These are phyloP conservation scores for Stenogyne calaminthoides DNA, from an alignment of 305 asterid species.

Conservation along the genomic window DNA sequence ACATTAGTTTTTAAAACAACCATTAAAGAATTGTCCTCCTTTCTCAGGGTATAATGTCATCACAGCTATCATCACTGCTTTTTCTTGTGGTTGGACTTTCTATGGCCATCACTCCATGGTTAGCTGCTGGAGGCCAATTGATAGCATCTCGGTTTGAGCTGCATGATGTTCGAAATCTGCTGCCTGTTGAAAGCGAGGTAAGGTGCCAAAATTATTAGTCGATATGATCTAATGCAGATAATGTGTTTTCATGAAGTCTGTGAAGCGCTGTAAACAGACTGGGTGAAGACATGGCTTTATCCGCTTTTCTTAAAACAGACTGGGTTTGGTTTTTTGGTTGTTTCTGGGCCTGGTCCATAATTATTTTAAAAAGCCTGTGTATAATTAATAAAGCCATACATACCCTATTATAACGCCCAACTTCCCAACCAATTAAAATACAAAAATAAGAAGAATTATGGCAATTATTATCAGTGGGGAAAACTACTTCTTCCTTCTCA, in stretches of 20 bases:
- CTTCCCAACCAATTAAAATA: neutral
- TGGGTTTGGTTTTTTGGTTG: neutral
- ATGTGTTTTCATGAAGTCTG: conserved; percentile 21
- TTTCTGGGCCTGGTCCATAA: too few species aligned
- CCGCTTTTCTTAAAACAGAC: neutral
- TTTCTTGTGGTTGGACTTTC: conserved; percentile 99
- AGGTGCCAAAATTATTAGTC: conserved; percentile 28
- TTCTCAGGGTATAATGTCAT: conserved; percentile 95
- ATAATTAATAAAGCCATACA: neutral
- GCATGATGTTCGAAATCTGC: conserved; percentile 95
- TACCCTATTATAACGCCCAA: neutral
- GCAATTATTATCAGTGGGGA: neutral
- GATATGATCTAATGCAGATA: conserved; percentile 12
- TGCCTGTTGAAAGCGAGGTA: conserved; percentile 99
- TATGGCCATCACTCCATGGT: conserved; percentile 98
- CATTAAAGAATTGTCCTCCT: conserved; percentile 28
- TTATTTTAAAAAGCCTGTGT: neutral
- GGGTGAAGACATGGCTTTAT: neutral
- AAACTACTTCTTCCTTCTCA: neutral
- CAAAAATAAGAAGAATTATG: neutral
- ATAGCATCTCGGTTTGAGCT: conserved; percentile 97
- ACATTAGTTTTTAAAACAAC: conserved; percentile 13
- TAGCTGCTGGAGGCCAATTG: conserved; percentile 99
- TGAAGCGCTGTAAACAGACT: neutral
- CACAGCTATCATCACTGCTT: conserved; percentile 86